Conservation (phyloP, 1,139 yeast genomes). For the Meyerozyma athensensis region DNA sequence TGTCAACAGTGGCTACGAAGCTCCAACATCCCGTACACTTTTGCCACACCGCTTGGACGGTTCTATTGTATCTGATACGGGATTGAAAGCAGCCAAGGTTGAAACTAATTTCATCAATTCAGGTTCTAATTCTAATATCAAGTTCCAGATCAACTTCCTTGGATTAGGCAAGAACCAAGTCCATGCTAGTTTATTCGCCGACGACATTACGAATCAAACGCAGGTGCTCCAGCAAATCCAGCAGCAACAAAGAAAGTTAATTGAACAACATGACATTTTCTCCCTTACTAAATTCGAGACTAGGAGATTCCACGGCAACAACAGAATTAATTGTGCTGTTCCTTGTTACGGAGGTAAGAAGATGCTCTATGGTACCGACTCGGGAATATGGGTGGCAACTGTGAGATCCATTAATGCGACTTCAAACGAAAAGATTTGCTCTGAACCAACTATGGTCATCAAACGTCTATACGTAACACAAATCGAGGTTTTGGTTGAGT, state of each 20-base stretch:
- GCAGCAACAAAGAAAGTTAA: conserved; percentile 70
- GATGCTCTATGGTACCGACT: conserved; percentile 83
- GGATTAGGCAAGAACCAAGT: conserved; percentile 44
- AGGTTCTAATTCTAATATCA: conserved; percentile 24
- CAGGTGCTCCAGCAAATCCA: conserved; percentile 77
- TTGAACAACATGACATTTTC: conserved; percentile 73
- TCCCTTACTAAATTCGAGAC: conserved; percentile 72
- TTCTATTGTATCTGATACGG: conserved; percentile 37
- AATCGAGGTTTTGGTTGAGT: conserved; percentile 88
- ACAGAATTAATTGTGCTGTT: conserved; percentile 82
- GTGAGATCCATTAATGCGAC: conserved; percentile 43
- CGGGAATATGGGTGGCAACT: conserved; percentile 81
- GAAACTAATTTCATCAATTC: conserved; percentile 23
- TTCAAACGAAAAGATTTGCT: conserved; percentile 47
- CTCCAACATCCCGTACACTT: conserved; percentile 56
- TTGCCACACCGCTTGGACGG: conserved; percentile 32
- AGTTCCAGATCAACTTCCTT: conserved; percentile 46
- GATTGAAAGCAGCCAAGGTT: conserved; percentile 24
- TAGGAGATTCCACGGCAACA: conserved; percentile 64
- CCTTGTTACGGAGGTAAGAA: conserved; percentile 96
- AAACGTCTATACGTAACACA: conserved; percentile 79
- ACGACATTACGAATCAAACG: conserved; percentile 60
- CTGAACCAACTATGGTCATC: conserved; percentile 75
- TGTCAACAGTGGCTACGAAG: conserved; percentile 72
- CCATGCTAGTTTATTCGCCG: conserved; percentile 43